Base-by-base conservation (phyloP, 2,329 filamentous ascomycete genomes). In the Curvularia sp. region DNA sequence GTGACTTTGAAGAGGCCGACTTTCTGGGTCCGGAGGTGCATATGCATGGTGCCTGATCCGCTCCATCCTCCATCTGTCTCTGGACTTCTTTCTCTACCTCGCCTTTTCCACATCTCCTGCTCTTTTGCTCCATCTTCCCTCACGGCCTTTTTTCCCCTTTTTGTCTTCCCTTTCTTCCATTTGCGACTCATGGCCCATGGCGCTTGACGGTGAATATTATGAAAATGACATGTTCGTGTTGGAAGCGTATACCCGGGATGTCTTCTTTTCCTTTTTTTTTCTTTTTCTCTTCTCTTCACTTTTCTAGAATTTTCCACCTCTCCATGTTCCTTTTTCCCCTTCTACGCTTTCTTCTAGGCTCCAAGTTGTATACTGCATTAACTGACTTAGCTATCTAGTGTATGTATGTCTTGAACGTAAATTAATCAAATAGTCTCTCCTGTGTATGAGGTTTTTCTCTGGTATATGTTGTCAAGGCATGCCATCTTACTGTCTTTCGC, bases 1-100 rank as follows among this genome's bases (percentile, higher is more conserved):
- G 64, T 51, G 88, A 92, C 71, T 92, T 92, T 72, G 87, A 84
- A 56, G 89, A 92, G 57, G 89, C 89, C 0, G 81, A 84, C 0
- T 92, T 92, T 48, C 56, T 81, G 61, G 42, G 55, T 9, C 36
- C 60, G 5, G 75, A 77, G 51, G 66, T 77, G 7, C 66, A 67
- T 18, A 77, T 77, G 75, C 64, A 71, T 15, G 74, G 71, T n/a
- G 59, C 74, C 8, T 77, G 52, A 30, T 12, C 30, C 23, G 2
- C 18, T 21, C 27, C 32, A 15, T 30, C 12, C 13, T 47, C 41
- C 9, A 18, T 39, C 21, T 43, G 12, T 27, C 28, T 36, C 23
- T 25, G 12, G 15, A n/a, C 10, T 46, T 23, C 30, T 38, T n/a
- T 46, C 13, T 41, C 3, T 15, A n/a, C n/a, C n/a, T n/a, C n/a